phyloP scores from a whole-genome alignment of 2,329 filamentous ascomycete genomes.

The Nakataea oryzae region DNA sequence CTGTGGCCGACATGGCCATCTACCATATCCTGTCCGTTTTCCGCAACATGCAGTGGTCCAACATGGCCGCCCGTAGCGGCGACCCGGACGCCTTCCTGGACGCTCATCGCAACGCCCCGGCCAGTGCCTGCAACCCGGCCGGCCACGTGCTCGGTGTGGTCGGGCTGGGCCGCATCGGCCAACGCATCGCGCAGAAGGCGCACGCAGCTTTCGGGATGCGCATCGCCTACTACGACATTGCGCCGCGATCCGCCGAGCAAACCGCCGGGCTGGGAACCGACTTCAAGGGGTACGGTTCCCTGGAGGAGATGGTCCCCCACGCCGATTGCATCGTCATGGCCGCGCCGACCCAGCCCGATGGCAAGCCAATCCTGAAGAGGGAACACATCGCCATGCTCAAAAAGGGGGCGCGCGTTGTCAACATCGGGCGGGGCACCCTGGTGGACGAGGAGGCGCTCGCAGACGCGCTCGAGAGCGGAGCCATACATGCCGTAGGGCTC shows the following conservation, averaged over 20 bases:
- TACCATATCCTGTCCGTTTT: slow-evolving; percentile 35
- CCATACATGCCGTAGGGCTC: slow-evolving; percentile 32
- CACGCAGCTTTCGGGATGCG: slow-evolving; percentile 42
- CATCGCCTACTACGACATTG: slow-evolving; percentile 41
- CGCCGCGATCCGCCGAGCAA: slow-evolving; percentile 23
- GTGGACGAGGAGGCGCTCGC: slow-evolving; percentile 38
- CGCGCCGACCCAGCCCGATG: slow-evolving; percentile 23
- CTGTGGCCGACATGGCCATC: slow-evolving; percentile 30
- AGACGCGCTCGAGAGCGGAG: slow-evolving; percentile 32
- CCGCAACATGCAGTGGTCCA: slow-evolving; percentile 37
- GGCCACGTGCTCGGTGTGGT: slow-evolving; percentile 45
- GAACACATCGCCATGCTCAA: slow-evolving; percentile 37
- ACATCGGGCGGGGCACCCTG: slow-evolving; percentile 43
- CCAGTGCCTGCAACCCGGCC: slow-evolving; percentile 32
- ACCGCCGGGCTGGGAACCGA: slow-evolving; percentile 29
- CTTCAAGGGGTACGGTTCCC: slow-evolving; percentile 21
- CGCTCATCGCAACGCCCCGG: neutral
- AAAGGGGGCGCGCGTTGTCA: slow-evolving; percentile 37
- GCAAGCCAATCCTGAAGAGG: slow-evolving; percentile 22
- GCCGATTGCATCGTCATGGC: slow-evolving; percentile 41
- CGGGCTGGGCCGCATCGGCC: slow-evolving; percentile 47
- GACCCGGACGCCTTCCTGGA: slow-evolving; percentile 13
- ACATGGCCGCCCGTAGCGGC: slow-evolving; percentile 32
- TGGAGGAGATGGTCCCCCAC: slow-evolving; percentile 33
- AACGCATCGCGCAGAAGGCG: slow-evolving; percentile 44